Evolutionary conservation across 306 rosid species (phyloP), one percentile per base, ranked within the genome.

Genomic region (Coriaria nepalensis): DNA sequence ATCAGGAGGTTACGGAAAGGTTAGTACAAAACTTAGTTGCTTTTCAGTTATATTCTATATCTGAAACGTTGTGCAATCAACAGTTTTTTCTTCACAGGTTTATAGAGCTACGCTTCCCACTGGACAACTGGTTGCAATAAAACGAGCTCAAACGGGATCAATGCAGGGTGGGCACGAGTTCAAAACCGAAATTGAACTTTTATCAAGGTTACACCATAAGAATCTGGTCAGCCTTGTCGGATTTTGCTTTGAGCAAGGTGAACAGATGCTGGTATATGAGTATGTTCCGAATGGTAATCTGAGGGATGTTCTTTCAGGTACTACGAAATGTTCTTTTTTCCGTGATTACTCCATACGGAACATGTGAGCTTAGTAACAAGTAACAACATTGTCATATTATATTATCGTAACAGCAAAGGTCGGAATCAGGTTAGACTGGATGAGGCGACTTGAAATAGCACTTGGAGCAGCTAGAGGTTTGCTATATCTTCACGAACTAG

Each of bases 1-100:
- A 58, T 60, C 78, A 32, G 96, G 96, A 7, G 94, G 96, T 8
- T 79, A 82, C 49, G 96, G 94, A 11, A 75, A 82, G 83, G 96
- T 82, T 39, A 37, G 37, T 42, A 60, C 32, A 37, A n/a, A n/a
- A n/a, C n/a, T n/a, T 48, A 10, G 7, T 47, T 12, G 10, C 10
- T 10, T 6, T 47, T 49, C 6, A 12, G 53, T 33, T 37, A n/a
- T 49, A 9, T 35, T 35, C 5, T 7, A 5, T 5, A 12, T 11
- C n/a, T 33, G 7, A 13, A n/a, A n/a, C n/a, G n/a, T n/a, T n/a
- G n/a, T n/a, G n/a, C n/a, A n/a, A n/a, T n/a, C n/a, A n/a, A n/a
- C n/a, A n/a, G n/a, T n/a, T n/a, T n/a, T n/a, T 36, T 58, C 53
- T 61, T n/a, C n/a, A 37, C 72, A 74, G 88, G 96, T 86, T 60